Percentiles rank a stretch among this genome's conserved stretches.
phyloP scores from a whole-genome alignment of 345 rosid species.

The Melaleuca alternifolia region DNA sequence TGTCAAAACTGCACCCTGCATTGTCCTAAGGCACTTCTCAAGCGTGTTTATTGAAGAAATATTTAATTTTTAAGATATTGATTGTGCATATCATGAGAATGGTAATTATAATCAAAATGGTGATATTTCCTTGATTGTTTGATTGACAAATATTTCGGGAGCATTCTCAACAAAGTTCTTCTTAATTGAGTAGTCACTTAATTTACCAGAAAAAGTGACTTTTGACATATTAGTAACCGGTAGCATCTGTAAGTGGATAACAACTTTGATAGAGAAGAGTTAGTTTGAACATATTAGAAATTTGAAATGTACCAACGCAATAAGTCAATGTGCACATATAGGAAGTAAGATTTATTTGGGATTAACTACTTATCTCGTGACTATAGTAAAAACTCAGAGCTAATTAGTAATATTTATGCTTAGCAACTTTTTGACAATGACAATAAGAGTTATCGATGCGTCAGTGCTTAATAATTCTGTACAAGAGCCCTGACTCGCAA shows the following conservation, averaged over 20 bases:
- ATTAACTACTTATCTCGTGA: neutral
- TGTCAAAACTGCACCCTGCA: neutral
- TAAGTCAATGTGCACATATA: neutral
- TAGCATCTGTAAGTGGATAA: neutral
- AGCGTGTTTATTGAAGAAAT: neutral
- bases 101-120: neutral
- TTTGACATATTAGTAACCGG: neutral
- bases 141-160: neutral
- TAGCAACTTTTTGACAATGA: neutral
- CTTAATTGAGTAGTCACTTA: neutral
- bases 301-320: neutral
- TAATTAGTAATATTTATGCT: neutral
- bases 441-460: neutral
- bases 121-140: neutral
- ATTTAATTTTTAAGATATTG: neutral
- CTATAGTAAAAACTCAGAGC: neutral
- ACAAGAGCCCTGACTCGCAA: neutral
- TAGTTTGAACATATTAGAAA: neutral
- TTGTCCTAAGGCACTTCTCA: neutral
- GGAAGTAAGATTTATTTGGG: neutral
- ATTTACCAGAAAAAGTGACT: neutral
- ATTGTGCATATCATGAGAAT: neutral
- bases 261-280: neutral
- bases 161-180: neutral
- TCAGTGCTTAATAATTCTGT: neutral